phyloP scores from a whole-genome alignment of 345 rosid genomes.

The Lepidium aucheri region DNA sequence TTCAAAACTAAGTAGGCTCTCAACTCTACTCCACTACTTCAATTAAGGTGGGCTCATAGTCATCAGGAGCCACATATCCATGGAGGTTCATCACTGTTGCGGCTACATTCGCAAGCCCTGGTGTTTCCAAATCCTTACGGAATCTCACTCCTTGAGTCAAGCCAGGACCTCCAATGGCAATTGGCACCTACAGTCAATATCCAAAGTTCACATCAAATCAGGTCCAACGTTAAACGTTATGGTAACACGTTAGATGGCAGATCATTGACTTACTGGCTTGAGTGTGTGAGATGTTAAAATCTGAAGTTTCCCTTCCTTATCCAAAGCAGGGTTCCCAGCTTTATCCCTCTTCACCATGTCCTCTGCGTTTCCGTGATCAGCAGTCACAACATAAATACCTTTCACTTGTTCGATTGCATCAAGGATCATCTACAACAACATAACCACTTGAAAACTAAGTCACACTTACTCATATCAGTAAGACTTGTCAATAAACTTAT shows the following conservation, averaged over 20 bases:
- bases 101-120: slow-evolving; percentile 90
- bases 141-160: slow-evolving; percentile 52
- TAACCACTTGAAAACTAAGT: not conserved
- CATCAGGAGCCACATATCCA: slow-evolving; percentile 72
- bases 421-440: slow-evolving; percentile 60
- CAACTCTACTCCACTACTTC: slow-evolving; percentile 51
- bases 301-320: slow-evolving; percentile 72
- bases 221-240: not conserved
- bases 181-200: slow-evolving; percentile 53
- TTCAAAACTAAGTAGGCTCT: slow-evolving; percentile 4
- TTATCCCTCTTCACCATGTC: slow-evolving; percentile 96
- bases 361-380: slow-evolving; percentile 98
- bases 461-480: not conserved
- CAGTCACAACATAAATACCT: slow-evolving; percentile 87
- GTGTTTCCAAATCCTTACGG: slow-evolving; percentile 54
- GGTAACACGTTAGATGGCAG: not conserved
- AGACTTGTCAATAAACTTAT: not conserved
- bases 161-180: slow-evolving; percentile 97
- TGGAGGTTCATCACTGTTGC: slow-evolving; percentile 97
- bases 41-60: slow-evolving; percentile 77
- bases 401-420: slow-evolving; percentile 82
- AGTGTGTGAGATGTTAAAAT: slow-evolving; percentile 96
- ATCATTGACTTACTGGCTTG: slow-evolving; percentile 54
- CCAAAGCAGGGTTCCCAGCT: slow-evolving; percentile 58
- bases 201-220: not conserved